A percentile compares a stretch with the other conserved stretches of the same genome.
Conservation (phyloP, 2,329 filamentous ascomycete genomes). For the Myriosclerotinia scirpicola region DNA sequence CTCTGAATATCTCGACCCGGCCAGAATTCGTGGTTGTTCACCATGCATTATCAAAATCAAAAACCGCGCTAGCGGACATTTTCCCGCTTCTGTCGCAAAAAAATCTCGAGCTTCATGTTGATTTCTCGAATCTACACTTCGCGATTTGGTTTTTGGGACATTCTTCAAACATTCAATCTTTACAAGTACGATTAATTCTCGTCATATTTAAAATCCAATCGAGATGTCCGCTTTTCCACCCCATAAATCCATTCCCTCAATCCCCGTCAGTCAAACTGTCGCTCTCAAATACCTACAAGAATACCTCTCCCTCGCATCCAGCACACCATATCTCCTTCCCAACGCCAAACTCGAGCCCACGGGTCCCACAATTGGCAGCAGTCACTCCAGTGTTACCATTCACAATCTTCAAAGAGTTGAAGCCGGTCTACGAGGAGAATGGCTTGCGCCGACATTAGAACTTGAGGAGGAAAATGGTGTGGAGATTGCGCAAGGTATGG, state of each 20-base stretch:
- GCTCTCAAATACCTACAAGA: conserved; percentile 38
- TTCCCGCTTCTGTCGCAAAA: conserved; percentile 26
- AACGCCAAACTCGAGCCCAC: conserved; percentile 40
- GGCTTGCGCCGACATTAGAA: conserved; percentile 46
- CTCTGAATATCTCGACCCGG: conserved; percentile 7
- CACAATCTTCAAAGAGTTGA: conserved; percentile 55
- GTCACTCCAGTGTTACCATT: conserved; percentile 46
- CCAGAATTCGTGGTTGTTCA: conserved; percentile 21
- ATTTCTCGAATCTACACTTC: not conserved
- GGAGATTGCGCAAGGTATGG: conserved; percentile 35
- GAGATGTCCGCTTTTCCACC: conserved; percentile 41
- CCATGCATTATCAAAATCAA: conserved; percentile 18
- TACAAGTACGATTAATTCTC: not conserved
- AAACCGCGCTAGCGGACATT: conserved; percentile 30
- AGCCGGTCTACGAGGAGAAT: conserved; percentile 52
- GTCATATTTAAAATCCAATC: not conserved
- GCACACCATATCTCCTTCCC: conserved; percentile 38
- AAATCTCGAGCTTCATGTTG: conserved; percentile 16
- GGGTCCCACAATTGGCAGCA: conserved; percentile 37
- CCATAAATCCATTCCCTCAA: conserved; percentile 32
- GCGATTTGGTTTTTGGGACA: not conserved
- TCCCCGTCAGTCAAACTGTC: conserved; percentile 34
- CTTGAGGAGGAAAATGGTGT: conserved; percentile 36
- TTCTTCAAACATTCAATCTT: not conserved
- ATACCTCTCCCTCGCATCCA: conserved; percentile 37